Percentiles rank a stretch among this genome's conserved stretches.
Conservation (phyloP, 192 early-diverging fungal species). For the Entomortierella parvispora region DNA sequence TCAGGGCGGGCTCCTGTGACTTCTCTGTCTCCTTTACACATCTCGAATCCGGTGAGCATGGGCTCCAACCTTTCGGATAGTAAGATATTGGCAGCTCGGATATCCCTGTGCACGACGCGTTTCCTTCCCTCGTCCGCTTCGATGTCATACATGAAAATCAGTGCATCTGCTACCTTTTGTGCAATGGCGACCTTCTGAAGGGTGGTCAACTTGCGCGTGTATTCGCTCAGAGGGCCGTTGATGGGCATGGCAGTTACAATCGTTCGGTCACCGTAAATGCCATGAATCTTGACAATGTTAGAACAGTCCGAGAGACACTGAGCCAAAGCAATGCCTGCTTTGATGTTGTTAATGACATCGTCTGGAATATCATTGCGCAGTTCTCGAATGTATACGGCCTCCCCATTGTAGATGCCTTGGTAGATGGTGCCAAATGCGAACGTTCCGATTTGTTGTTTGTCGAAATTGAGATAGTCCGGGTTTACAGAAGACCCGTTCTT, state of each 20-base stretch:
- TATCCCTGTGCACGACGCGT: slow-evolving; percentile 12
- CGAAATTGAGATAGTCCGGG: slow-evolving; percentile 12
- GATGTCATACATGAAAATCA: slow-evolving; percentile 16
- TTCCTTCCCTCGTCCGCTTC: background rate
- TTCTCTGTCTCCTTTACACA: slow-evolving; percentile 11
- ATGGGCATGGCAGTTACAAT: slow-evolving; percentile 9
- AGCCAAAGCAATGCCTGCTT: background rate
- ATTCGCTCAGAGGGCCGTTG: slow-evolving; percentile 13
- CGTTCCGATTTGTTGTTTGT: background rate
- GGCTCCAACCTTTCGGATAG: slow-evolving; percentile 3
- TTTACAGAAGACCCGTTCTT: slow-evolving; percentile 1
- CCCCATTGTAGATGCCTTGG: slow-evolving; percentile 8
- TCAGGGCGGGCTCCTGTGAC: background rate
- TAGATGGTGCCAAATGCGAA: slow-evolving; percentile 22
- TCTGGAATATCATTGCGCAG: background rate
- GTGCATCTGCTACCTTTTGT: slow-evolving; percentile 12
- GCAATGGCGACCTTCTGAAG: slow-evolving; percentile 19
- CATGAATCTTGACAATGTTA: slow-evolving; percentile 15
- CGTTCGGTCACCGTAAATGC: slow-evolving; percentile 2
- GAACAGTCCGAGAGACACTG: slow-evolving; percentile 11
- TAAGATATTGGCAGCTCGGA: slow-evolving; percentile 20
- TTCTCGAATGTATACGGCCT: slow-evolving; percentile 11
- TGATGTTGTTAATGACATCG: background rate
- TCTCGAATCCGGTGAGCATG: slow-evolving; percentile 15
- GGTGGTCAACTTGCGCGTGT: background rate